Evolutionary conservation across 805 yeast species (phyloP), one percentile per base, ranked within the genome.

Genomic region (Lachancea quebecensis): DNA sequence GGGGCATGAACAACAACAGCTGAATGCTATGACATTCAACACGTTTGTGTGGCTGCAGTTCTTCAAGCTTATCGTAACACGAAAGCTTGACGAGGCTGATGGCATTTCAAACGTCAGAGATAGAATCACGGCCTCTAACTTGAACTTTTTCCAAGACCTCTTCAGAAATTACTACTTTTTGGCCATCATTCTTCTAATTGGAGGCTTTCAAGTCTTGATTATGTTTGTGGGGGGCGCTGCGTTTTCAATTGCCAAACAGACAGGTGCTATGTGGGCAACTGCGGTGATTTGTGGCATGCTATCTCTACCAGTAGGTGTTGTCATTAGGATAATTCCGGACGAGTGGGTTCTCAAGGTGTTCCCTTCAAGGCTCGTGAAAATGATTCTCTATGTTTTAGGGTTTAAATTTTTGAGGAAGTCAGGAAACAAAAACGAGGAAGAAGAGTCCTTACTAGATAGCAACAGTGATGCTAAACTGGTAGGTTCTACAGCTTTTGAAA

Each of bases 171-270:
- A 78, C 71, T 89, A 86, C 65, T 93, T 93, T 66, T 66, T 89
- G 38, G 70, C 64, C 5, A 90, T 93, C 55, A 79, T 84, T 17
- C 56, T 64, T 2, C 71, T 93, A 39, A 89, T 93, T 64, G 93
- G 82, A 28, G 90, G 85, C 4, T 78, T 81, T 66, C 99, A 93
- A 69, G 71, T 89, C 2, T 65, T 91, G 44, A 91, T 93, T 56
- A 93, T 93, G 98, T 85, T 81, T 66, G 91, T 87, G 51, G 99
- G 99, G 44, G 99, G 99, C 45, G 85, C 91, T 35, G 96, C 99
- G 0, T 93, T 93, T 67, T 79, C 90, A 7, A 74, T 90, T 52
- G 78, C 78, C 2, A 74, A 82, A 50, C 95, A 85, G 66, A 83
- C 95, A 0, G 84, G 85, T 7, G 79, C 79, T 1, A 80, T 82